Percentiles rank a stretch among this genome's conserved stretches.
Conservation (phyloP, 805 yeast species). For the Saturnispora saitoi region DNA sequence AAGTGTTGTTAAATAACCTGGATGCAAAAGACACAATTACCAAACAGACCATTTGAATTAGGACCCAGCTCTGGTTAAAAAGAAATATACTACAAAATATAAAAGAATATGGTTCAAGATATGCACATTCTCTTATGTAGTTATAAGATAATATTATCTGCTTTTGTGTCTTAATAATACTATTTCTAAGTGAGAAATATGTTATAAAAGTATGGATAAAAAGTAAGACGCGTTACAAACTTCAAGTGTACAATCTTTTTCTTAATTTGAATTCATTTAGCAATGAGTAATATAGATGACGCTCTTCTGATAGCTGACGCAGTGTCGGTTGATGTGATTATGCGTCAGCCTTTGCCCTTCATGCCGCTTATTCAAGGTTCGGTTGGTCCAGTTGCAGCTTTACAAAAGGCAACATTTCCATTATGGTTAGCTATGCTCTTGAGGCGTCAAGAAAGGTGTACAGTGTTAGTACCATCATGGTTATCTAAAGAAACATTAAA, state of each 20-base stretch:
- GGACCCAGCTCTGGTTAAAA: too few species aligned
- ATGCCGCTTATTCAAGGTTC: constrained; percentile 4
- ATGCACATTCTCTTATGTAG: too few species aligned
- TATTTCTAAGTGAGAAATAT: neutral
- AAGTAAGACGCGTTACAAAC: neutral
- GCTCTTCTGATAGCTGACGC: constrained; percentile 1
- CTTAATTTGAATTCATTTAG: neutral
- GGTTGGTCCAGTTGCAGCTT: constrained; percentile 31
- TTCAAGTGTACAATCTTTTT: neutral
- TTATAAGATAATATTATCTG: too few species aligned
- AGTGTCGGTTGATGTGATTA: constrained; percentile 1
- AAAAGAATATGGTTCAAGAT: too few species aligned
- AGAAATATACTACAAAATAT: too few species aligned
- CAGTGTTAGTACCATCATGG: constrained; percentile 84
- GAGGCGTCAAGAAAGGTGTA: constrained; percentile 79
- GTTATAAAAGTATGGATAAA: neutral
- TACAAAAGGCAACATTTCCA: constrained; percentile 65
- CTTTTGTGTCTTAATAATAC: neutral
- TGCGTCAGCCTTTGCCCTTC: constrained; percentile 4
- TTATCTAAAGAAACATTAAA: constrained; percentile 24
- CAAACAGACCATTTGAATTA: too few species aligned
- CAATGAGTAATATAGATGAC: constrained; percentile 2
- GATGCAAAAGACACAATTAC: too few species aligned
- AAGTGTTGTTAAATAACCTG: too few species aligned
- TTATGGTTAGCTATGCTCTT: constrained; percentile 82